phyloP scores from a whole-genome alignment of 2,329 filamentous ascomycete genomes.

The Cercospora brassicicola region DNA sequence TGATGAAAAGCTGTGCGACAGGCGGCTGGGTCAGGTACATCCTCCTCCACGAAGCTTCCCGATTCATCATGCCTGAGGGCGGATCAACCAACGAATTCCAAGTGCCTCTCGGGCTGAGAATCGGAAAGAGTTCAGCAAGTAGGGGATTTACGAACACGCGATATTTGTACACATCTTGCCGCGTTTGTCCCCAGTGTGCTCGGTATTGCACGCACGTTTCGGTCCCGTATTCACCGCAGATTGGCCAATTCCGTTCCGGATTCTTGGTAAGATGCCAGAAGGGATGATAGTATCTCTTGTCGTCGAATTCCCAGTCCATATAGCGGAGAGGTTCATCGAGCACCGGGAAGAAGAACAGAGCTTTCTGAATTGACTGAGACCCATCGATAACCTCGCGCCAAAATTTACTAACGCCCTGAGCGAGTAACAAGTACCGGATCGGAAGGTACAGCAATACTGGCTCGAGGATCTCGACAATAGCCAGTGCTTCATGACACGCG shows the following conservation, averaged over 20 bases:
- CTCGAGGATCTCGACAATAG: slow-evolving; percentile 7
- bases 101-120: not conserved
- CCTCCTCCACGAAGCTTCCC: not conserved
- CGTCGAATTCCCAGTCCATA: not conserved
- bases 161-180: not conserved
- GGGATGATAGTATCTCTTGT: not conserved
- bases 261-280: not conserved
- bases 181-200: slow-evolving; percentile 3
- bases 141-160: not conserved
- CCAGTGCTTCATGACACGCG: not conserved
- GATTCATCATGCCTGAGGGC: not conserved
- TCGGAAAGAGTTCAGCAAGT: not conserved
- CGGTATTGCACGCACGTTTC: not conserved
- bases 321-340: not conserved
- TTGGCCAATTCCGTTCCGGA: not conserved
- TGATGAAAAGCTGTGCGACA: not conserved
- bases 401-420: not conserved
- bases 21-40: slow-evolving; percentile 12
- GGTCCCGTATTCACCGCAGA: not conserved
- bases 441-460: slow-evolving; percentile 9
- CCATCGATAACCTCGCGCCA: not conserved
- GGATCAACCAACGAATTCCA: not conserved
- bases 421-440: slow-evolving; percentile 6
- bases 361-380: slow-evolving; percentile 4
- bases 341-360: slow-evolving; percentile 5